Evolutionary conservation across 108 stramenopile genomes (phyloP).

Genomic region (Parietichytrium sp.): DNA sequence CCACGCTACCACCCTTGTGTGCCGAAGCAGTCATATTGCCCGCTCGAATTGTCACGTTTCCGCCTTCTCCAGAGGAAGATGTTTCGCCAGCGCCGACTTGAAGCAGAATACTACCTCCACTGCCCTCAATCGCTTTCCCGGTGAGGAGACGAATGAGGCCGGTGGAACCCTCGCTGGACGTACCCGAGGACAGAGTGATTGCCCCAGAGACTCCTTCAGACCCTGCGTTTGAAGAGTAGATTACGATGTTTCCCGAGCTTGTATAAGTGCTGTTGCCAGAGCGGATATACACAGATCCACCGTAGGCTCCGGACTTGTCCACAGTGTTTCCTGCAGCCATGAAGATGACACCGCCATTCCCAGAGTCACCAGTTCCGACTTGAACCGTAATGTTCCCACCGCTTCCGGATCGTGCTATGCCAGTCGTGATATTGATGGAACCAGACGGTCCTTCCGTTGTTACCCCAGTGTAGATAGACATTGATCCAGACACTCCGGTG

Average conservation of each 20-base stretch:
- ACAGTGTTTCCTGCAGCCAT: not conserved
- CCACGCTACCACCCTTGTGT: conserved; percentile 47
- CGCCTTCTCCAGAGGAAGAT: conserved; percentile 48
- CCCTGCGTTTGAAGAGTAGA: not conserved
- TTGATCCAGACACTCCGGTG: not conserved
- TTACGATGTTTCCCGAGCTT: not conserved
- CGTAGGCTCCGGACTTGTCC: not conserved
- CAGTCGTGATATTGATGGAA: not conserved
- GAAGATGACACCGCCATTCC: conserved; percentile 19
- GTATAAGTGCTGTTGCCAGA: not conserved
- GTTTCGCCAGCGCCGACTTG: conserved; percentile 52
- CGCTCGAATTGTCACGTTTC: conserved; percentile 51
- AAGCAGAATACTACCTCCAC: conserved; percentile 50
- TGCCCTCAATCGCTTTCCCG: conserved; percentile 40
- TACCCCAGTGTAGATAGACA: not conserved
- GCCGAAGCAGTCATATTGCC: conserved; percentile 24
- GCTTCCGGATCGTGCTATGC: not conserved
- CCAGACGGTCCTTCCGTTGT: not conserved
- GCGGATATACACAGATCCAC: not conserved
- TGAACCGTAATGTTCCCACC: conserved; percentile 19
- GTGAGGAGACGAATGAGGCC: conserved; percentile 41
- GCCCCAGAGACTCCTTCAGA: not conserved
- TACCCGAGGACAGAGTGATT: not conserved
- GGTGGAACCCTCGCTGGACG: not conserved
- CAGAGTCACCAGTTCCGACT: conserved; percentile 1